Evolutionary conservation across 805 yeast species (phyloP).

Genomic region (Candida xiaguanensis): DNA sequence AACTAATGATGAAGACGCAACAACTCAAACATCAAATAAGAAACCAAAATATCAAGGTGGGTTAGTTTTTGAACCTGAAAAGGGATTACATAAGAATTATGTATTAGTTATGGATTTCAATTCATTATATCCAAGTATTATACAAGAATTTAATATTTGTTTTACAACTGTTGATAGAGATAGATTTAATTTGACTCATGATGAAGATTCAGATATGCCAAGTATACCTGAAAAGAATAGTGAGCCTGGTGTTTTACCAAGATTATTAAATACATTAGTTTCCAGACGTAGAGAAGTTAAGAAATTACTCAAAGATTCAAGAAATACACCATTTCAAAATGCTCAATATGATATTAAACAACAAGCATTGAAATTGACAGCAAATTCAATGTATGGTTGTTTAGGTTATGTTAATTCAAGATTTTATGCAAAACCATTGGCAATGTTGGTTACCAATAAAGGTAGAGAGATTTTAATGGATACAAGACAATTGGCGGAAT

Average conservation of each 20-base stretch:
- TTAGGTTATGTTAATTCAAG: slow-evolving; percentile 88
- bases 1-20: slow-evolving; percentile 42
- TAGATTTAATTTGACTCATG: slow-evolving; percentile 33
- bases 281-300: slow-evolving; percentile 92
- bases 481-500: slow-evolving; percentile 89
- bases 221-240: slow-evolving; percentile 56
- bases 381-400: slow-evolving; percentile 99
- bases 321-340: slow-evolving; percentile 56
- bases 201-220: slow-evolving; percentile 63
- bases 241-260: slow-evolving; percentile 75
- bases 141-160: slow-evolving; percentile 95
- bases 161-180: slow-evolving; percentile 88
- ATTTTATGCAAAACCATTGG: slow-evolving; percentile 93
- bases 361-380: slow-evolving; percentile 92
- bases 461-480: slow-evolving; percentile 95
- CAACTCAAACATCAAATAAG: slow-evolving; percentile 49
- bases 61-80: slow-evolving; percentile 93
- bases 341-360: slow-evolving; percentile 94
- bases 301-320: slow-evolving; percentile 72
- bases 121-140: slow-evolving; percentile 93
- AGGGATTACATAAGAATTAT: slow-evolving; percentile 86
- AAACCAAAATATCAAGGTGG: slow-evolving; percentile 89
- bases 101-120: slow-evolving; percentile 97
- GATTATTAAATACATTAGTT: slow-evolving; percentile 77
- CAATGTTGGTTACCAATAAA: slow-evolving; percentile 90